Evolutionary conservation across 495 filamentous ascomycete species (phyloP).

Genomic region (Antarctomyces pellizariae): DNA sequence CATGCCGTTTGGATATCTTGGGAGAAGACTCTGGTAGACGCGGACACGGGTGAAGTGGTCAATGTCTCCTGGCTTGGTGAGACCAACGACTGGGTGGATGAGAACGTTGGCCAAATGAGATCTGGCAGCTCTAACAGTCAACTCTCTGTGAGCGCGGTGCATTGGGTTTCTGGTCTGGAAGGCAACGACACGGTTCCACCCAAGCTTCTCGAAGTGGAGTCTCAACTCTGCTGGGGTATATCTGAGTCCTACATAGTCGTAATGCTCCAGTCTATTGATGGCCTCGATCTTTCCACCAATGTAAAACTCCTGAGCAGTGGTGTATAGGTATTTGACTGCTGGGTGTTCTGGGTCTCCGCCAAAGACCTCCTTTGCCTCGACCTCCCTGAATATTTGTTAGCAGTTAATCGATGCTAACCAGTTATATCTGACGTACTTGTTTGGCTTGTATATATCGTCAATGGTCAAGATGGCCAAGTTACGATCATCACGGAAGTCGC

Average conservation of each 20-base stretch:
- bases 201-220: constrained; percentile 94
- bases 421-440: constrained; percentile 46
- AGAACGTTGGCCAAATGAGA: constrained; percentile 92
- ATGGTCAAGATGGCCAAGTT: constrained; percentile 90
- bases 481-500: constrained; percentile 88
- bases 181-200: constrained; percentile 87
- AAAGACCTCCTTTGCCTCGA: constrained; percentile 84
- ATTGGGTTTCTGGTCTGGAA: constrained; percentile 99
- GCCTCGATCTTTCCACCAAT: constrained; percentile 90
- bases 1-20: constrained; percentile 98
- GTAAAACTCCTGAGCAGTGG: constrained; percentile 64
- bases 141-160: constrained; percentile 92
- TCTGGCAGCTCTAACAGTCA: constrained; percentile 90
- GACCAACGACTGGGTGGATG: constrained; percentile 93
- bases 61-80: constrained; percentile 97
- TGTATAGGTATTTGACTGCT: constrained; percentile 69
- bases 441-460: constrained; percentile 85
- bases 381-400: constrained; percentile 30
- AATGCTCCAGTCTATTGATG: constrained; percentile 84
- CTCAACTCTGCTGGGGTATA: constrained; percentile 92
- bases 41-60: constrained; percentile 98
- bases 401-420: constrained; percentile 6
- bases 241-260: constrained; percentile 92
- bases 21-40: constrained; percentile 90
- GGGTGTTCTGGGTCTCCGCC: constrained; percentile 80